Conservation (phyloP, 352 stramenopile genomes). For the Paralagenidium karlingii region DNA sequence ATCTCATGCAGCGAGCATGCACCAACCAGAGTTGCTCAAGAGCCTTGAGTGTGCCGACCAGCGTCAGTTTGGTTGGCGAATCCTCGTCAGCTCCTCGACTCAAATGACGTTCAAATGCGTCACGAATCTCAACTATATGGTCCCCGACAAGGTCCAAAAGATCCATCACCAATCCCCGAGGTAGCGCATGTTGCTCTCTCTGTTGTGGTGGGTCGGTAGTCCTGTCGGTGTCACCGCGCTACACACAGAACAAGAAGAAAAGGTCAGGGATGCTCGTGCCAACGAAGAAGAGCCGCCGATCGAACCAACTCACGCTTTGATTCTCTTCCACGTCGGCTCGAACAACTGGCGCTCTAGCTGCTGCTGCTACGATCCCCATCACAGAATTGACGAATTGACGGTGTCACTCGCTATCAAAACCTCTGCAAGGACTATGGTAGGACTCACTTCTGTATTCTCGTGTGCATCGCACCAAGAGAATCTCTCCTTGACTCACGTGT, state of each 20-base stretch:
- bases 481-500: slow-evolving; percentile 31
- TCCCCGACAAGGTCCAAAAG: slow-evolving; percentile 53
- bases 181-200: slow-evolving; percentile 3
- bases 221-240: no score
- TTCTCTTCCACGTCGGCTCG: no score
- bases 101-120: slow-evolving; percentile 34
- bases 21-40: slow-evolving; percentile 25
- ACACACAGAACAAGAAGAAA: no score
- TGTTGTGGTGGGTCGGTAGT: background rate
- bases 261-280: no score
- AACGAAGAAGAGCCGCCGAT: no score
- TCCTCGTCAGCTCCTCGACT: no score
- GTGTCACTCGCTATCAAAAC: background rate
- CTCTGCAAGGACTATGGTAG: background rate
- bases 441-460: slow-evolving; percentile 12
- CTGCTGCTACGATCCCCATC: no score
- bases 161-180: slow-evolving; percentile 28
- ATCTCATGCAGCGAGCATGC: background rate
- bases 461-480: slow-evolving; percentile 35
- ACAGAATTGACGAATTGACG: background rate
- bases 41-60: slow-evolving; percentile 33
- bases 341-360: no score
- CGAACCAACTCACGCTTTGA: no score
- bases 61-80: slow-evolving; percentile 14
- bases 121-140: slow-evolving; percentile 36